phyloP scores from a whole-genome alignment of 2,329 filamentous ascomycete species.

The Ophiostoma populinum region DNA sequence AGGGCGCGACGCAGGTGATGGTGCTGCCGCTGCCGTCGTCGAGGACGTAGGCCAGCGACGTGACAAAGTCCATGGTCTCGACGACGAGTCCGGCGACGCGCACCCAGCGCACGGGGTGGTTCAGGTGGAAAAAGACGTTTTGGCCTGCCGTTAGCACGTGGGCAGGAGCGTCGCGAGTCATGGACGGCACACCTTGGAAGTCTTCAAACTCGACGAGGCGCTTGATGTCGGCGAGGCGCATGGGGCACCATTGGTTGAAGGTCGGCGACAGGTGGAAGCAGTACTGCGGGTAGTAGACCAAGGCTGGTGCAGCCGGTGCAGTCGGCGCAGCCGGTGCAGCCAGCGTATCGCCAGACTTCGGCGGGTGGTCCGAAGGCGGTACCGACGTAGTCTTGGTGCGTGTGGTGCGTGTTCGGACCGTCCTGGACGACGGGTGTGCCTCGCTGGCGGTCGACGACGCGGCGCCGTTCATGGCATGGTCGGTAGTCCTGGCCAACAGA shows the following conservation, averaged over 20 bases:
- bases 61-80: slow-evolving; percentile 33
- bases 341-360: no score
- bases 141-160: slow-evolving; percentile 25
- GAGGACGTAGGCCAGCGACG: slow-evolving; percentile 35
- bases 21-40: slow-evolving; percentile 47
- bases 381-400: background rate
- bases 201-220: slow-evolving; percentile 28
- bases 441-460: slow-evolving; percentile 11
- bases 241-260: slow-evolving; percentile 39
- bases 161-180: no score
- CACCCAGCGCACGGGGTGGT: slow-evolving; percentile 63
- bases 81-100: slow-evolving; percentile 55
- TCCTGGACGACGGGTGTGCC: background rate
- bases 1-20: slow-evolving; percentile 28
- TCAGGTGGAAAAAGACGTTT: slow-evolving; percentile 47
- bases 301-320: no score
- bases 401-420: background rate
- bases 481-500: no score
- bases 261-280: slow-evolving; percentile 47
- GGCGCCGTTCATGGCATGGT: slow-evolving; percentile 35
- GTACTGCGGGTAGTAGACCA: slow-evolving; percentile 37
- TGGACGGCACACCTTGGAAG: slow-evolving; percentile 30
- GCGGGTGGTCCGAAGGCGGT: no score
- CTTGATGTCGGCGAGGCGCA: slow-evolving; percentile 33
- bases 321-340: no score